A percentile compares a stretch with the other conserved stretches of the same genome.
Conservation (phyloP, 345 rosid species). For the Rhizophora mangle region DNA sequence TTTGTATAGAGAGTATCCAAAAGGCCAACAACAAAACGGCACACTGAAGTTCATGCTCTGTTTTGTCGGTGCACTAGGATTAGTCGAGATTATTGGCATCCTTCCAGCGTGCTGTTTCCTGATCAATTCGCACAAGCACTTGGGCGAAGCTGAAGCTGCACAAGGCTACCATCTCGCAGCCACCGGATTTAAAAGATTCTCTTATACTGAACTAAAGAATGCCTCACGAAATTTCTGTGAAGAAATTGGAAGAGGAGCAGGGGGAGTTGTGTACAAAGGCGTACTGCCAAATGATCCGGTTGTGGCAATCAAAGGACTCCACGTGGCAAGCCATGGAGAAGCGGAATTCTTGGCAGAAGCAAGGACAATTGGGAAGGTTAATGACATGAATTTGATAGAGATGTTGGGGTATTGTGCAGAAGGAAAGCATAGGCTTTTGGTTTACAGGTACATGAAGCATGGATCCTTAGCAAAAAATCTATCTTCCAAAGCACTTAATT, state of each 20-base stretch:
- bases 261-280: conserved; percentile 26
- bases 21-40: not conserved
- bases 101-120: conserved; percentile 25
- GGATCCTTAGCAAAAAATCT: not conserved
- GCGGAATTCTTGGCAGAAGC: conserved; percentile 33
- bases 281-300: conserved; percentile 6
- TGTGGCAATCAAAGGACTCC: conserved; percentile 24
- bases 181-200: conserved; percentile 23
- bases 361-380: conserved; percentile 30
- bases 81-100: conserved; percentile 23
- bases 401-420: conserved; percentile 28
- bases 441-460: not conserved
- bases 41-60: conserved; percentile 24
- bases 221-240: conserved; percentile 19
- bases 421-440: conserved; percentile 24
- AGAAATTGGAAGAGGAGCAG: conserved; percentile 29
- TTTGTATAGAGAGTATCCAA: not conserved
- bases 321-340: conserved; percentile 23
- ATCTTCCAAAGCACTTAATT: not conserved
- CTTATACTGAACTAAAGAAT: conserved; percentile 17
- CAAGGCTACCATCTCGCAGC: conserved; percentile 14
- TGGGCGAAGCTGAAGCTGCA: not conserved
- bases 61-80: conserved; percentile 29
- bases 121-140: conserved; percentile 7
- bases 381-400: conserved; percentile 31